phyloP scores from a whole-genome alignment of 495 filamentous ascomycete species.

The Aspergillus steynii region DNA sequence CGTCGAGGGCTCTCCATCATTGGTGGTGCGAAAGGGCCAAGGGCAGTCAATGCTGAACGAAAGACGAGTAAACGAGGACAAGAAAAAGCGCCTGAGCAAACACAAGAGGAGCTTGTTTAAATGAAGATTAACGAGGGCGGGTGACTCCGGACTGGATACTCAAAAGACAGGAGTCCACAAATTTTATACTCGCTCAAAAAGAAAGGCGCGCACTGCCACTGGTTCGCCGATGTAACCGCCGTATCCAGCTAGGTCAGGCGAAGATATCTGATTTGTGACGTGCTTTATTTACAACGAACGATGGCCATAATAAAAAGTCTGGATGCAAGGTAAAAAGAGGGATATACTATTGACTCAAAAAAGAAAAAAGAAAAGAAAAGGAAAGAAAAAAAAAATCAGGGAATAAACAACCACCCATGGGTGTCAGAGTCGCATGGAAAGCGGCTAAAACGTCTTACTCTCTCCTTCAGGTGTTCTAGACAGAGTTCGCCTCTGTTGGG shows the following conservation, averaged over 20 bases:
- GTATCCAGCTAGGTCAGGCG: constrained; percentile 22
- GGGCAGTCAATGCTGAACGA: constrained; percentile 12
- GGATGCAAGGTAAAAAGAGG: constrained; percentile 17
- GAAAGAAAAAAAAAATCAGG: constrained; percentile 6
- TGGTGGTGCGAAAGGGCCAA: constrained; percentile 10
- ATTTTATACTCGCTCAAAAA: constrained; percentile 25
- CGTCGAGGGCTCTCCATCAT: constrained; percentile 36
- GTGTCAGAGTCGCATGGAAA: constrained; percentile 23
- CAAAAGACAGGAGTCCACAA: constrained; percentile 22
- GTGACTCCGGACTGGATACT: constrained; percentile 16
- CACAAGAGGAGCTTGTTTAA: constrained; percentile 8
- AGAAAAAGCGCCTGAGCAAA: constrained; percentile 5
- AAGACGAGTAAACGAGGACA: constrained; percentile 8
- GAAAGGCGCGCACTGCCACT: constrained; percentile 14
- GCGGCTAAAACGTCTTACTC: constrained; percentile 15
- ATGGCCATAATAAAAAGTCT: constrained; percentile 19
- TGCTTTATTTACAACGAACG: constrained; percentile 26
- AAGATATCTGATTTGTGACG: constrained; percentile 22
- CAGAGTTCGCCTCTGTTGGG: constrained; percentile 18
- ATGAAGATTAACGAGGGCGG: constrained; percentile 13
- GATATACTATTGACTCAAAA: constrained; percentile 1
- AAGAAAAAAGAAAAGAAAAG: constrained; percentile 3
- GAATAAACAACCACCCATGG: constrained; percentile 7
- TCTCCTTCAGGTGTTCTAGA: constrained; percentile 3
- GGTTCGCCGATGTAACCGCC: constrained; percentile 27